These are phyloP conservation scores for Dioszegia aurantiaca DNA, from an alignment of 768 basidiomycete species.

Conservation along the genomic window DNA sequence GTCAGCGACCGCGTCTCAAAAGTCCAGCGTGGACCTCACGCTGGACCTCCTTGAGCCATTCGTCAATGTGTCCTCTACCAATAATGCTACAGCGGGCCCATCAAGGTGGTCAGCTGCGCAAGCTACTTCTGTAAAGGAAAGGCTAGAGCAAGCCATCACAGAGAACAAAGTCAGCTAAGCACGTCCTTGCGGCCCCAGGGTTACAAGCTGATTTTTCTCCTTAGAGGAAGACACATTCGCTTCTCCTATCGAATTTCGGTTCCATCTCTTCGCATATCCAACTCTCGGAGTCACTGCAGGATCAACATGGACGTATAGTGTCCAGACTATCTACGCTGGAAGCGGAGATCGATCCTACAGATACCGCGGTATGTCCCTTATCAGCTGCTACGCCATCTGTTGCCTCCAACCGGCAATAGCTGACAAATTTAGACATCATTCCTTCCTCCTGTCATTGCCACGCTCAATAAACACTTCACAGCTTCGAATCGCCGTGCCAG, in stretches of 20 bases:
- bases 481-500: constrained; percentile 19
- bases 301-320: constrained; percentile 62
- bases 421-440: constrained; percentile 41
- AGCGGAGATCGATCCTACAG: constrained; percentile 43
- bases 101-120: constrained; percentile 25
- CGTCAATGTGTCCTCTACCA: constrained; percentile 10
- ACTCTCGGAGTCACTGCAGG: constrained; percentile 59
- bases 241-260: constrained; percentile 26
- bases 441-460: constrained; percentile 32
- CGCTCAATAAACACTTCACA: constrained; percentile 26
- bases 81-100: constrained; percentile 15
- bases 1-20: too few species aligned
- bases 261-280: constrained; percentile 64
- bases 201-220: not conserved
- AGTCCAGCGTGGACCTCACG: constrained; percentile 18
- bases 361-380: constrained; percentile 28
- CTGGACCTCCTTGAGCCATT: constrained; percentile 34
- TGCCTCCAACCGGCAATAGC: too few species aligned
- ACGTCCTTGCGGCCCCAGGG: too few species aligned
- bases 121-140: constrained; percentile 48
- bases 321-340: constrained; percentile 66
- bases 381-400: too few species aligned
- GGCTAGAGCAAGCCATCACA: constrained; percentile 69
- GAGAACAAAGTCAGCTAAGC: constrained; percentile 76
- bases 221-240: constrained; percentile 28